Conservation (phyloP, 1,284 basidiomycete species). For the Microbotryomycetes sp. region DNA sequence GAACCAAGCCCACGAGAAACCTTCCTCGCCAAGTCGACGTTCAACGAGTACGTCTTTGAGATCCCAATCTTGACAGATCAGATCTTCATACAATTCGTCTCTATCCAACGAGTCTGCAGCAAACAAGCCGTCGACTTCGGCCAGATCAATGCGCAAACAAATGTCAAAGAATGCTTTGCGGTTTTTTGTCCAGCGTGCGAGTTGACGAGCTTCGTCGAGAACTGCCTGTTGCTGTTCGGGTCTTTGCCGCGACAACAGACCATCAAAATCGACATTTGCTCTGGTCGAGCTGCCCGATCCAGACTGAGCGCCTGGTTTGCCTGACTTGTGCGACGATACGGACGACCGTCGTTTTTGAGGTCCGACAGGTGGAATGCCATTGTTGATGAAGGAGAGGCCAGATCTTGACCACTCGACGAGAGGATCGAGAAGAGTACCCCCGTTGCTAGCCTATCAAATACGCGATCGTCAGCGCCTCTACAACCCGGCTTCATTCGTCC, state of each 20-base stretch:
- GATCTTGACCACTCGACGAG: slow-evolving; percentile 18
- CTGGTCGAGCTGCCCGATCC: not conserved
- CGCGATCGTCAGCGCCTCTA: not conserved
- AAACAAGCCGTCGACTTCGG: not conserved
- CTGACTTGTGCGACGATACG: not conserved
- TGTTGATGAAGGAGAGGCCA: slow-evolving; percentile 20
- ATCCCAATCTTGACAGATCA: slow-evolving; percentile 3
- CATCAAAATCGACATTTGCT: not conserved
- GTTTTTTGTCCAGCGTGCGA: slow-evolving; percentile 14
- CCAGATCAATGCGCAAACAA: slow-evolving; percentile 17
- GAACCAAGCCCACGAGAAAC: slow-evolving; percentile 27
- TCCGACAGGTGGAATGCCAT: slow-evolving; percentile 13
- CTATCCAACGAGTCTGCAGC: not conserved
- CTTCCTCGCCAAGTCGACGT: not conserved
- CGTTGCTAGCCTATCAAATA: slow-evolving; percentile 3
- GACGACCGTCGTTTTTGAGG: not conserved
- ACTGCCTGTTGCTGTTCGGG: not conserved
- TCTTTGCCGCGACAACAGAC: not conserved
- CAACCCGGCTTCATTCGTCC: too few relatives aligned
- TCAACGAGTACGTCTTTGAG: not conserved
- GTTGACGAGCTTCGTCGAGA: slow-evolving; percentile 10
- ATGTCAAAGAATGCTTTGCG: slow-evolving; percentile 21
- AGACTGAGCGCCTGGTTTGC: not conserved
- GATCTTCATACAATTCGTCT: slow-evolving; percentile 8
- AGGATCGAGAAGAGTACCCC: slow-evolving; percentile 15